Base-by-base conservation (phyloP, 305 asterid species). In the Striga hermonthica region DNA sequence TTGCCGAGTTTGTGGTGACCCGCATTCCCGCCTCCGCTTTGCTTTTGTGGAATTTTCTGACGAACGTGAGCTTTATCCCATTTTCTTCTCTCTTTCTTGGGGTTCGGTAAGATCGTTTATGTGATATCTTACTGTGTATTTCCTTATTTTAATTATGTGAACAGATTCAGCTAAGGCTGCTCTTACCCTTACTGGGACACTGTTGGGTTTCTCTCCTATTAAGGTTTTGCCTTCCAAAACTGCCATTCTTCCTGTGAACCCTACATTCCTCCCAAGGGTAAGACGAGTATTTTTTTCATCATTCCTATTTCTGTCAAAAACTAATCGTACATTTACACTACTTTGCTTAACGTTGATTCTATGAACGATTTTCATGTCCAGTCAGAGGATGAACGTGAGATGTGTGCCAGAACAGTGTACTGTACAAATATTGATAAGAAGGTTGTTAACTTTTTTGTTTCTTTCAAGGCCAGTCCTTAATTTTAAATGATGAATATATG, bases 311-410 rank as follows among this genome's bases (percentile, higher is more conserved):
- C 31, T 22, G 31, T n/a, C n/a, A n/a, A n/a, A n/a, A n/a, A n/a
- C n/a, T n/a, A n/a, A n/a, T n/a, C n/a, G n/a, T n/a, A n/a, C n/a
- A n/a, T n/a, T n/a, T n/a, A n/a, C n/a, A n/a, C 64, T 52, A 12
- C 54, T 39, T 31, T 43, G 13, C 13, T 60, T 45, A 8, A 41
- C 37, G 12, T 31, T 40, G 37, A 48, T 65, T 55, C 6, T 49
- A 39, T 35, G 10, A 49, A 57, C 59, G 44, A 63, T 61, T 55
- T 54, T 58, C 50, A 45, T 59, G 9, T 71, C 60, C 53, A 91
- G 98, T 91, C 98, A 0, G 98, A 91, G 81, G 96, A 89, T 82
- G 98, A 91, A 75, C 95, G 96, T 8, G 95, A 89, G 81, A 91
- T 91, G 98, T 91, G 98, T 65, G 98, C 96, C 57, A 83, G 91